Base-by-base conservation (phyloP, 805 yeast genomes). In the Candida sithepensis region DNA sequence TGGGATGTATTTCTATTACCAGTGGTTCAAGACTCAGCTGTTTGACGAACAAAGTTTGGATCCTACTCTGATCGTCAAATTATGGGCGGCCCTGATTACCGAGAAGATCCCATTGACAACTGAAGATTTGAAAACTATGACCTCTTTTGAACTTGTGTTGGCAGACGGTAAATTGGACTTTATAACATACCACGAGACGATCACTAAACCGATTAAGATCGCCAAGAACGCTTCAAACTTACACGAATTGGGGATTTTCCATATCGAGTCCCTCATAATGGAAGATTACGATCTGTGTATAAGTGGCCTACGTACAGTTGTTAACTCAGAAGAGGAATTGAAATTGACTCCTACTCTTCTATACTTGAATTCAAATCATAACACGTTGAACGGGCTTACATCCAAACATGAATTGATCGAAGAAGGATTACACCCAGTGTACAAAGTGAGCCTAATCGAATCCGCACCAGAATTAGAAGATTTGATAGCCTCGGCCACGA, bases 351-450 rank as follows among this genome's bases (percentile, higher is more conserved):
- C 65, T 1, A 59, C 66, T 1, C 46, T 63, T 51, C 16, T 65
- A 9, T 52, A 58, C 21, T 41, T 56, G 24, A 51, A 57, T 24
- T 53, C 62, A 1, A 49, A 55, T 34, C 59, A 60, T 39, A 51
- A 52, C 10, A 47, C 50, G 3, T 28, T 54, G 21, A 45, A 46
- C 10, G 51, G 54, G 2, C 55, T 46, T 46, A 26, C 41, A 10
- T 38, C 51, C 4, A 47, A 23, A 7, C 66, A 62, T 46, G 33
- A 34, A 20, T 30, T 61, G 4, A 21, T 42, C 9, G 39, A 50
- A 20, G 57, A 57, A 2, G 64, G 64, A 4, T 23, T 63, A 45
- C 69, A 64, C 47, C 69, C 68, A 5, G 36, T 18, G 1, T 64
- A 61, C 44, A 41, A 51, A 34, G 54, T 58, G 16, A 23, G 39